A percentile compares a stretch with the other conserved stretches of the same genome.
Conservation (phyloP, 2,329 filamentous ascomycete genomes). For the Hymenoscyphus repandus region DNA sequence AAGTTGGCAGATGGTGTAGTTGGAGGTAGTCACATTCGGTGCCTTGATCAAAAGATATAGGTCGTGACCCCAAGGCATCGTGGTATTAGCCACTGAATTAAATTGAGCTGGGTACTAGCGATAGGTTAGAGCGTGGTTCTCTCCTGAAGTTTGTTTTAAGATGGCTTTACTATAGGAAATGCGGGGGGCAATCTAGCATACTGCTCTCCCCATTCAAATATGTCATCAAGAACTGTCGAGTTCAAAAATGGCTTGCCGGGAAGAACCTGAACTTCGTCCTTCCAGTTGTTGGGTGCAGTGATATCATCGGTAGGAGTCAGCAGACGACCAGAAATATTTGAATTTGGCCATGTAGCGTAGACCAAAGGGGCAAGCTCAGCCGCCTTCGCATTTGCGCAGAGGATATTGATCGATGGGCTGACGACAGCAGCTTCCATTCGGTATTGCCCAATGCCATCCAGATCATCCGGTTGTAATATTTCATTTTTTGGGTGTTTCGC, state of each 20-base stretch:
- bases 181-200: conserved; percentile 47
- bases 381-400: conserved; percentile 62
- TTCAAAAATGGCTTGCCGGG: conserved; percentile 42
- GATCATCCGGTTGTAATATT: conserved; percentile 64
- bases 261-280: conserved; percentile 33
- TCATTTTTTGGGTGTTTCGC: conserved; percentile 55
- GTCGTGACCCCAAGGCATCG: conserved; percentile 37
- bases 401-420: conserved; percentile 64
- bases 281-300: conserved; percentile 31
- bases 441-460: conserved; percentile 64
- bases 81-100: conserved; percentile 62
- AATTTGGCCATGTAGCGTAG: conserved; percentile 54
- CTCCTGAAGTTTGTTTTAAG: neutral
- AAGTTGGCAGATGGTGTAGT: conserved; percentile 65
- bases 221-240: conserved; percentile 57
- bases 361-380: conserved; percentile 59
- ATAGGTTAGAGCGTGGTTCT: neutral
- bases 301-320: conserved; percentile 29
- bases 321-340: conserved; percentile 21
- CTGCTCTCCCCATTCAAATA: conserved; percentile 61
- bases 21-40: conserved; percentile 28
- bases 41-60: conserved; percentile 63
- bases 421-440: conserved; percentile 62
- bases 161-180: conserved; percentile 40
- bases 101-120: conserved; percentile 49